Evolutionary conservation across 2,329 filamentous ascomycete genomes (phyloP), one percentile per base, ranked within the genome.

Genomic region (Botrytis hyacinthi): DNA sequence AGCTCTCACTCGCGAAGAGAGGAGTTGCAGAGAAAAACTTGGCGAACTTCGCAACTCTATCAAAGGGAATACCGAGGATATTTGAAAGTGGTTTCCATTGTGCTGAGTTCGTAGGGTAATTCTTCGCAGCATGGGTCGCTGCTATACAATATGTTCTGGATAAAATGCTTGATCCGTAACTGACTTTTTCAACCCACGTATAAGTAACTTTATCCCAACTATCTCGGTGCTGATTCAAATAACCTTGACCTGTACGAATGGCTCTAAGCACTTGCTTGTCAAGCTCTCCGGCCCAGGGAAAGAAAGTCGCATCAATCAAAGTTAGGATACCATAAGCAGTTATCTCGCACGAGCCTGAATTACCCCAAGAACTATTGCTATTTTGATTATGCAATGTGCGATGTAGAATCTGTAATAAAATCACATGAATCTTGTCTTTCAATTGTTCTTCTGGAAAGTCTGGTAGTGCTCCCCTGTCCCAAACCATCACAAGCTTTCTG

Each of bases 111-210:
- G 18, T 44, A 10, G 29, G 57, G 22, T 61, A 44, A 8, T 60
- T 62, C 26, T 29, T 46, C 10, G 57, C n/a, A 6, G 54, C 29
- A 46, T 61, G 29, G 22, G 42, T n/a, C 20, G 57, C 57, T 22
- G 69, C 51, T 48, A 71, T 26, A n/a, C 40, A 44, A 71, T 71
- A 62, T 42, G 12, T 48, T 71, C 32, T 29, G 20, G 57, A 60
- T 7, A 71, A 51, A 6, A 71, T 26, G 8, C 59, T 61, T 59
- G 40, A 71, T 46, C 54, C 37, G 35, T 71, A 71, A 12, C n/a
- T 37, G 12, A 71, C 32, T 29, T 71, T 71, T 46, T 63, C 69
- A 18, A 51, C 40, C 69, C 57, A 71, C 16, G 42, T 40, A n/a
- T 62, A 42, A 40, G 60, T 62, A 26, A n/a, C 7, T 3, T 62